phyloP scores from a whole-genome alignment of 208 protist genomes.

The Blechomonas ayalai region DNA sequence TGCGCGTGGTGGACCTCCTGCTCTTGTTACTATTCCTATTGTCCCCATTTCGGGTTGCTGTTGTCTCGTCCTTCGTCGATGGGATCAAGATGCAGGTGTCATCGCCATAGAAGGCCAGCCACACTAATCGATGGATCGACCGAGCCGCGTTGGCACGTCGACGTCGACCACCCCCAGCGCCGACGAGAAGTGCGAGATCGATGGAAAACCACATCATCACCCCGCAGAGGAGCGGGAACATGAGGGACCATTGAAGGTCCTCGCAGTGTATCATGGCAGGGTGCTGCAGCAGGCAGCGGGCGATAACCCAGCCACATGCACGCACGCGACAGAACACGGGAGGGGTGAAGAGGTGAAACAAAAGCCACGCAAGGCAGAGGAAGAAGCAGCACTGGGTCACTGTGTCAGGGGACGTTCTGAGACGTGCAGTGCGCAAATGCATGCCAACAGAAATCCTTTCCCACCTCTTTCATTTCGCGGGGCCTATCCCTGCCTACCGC shows the following conservation, averaged over 20 bases:
- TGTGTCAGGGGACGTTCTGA: not conserved
- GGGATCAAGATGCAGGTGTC: too few species aligned
- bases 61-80: too few species aligned
- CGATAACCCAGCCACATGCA: too few species aligned
- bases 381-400: slow-evolving; percentile 4
- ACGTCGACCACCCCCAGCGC: slow-evolving; percentile 36
- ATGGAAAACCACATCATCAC: slow-evolving; percentile 68
- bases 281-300: too few species aligned
- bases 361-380: not conserved
- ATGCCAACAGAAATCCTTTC: not conserved
- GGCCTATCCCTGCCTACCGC: not conserved
- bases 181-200: slow-evolving; percentile 51
- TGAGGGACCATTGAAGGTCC: slow-evolving; percentile 20
- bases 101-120: too few species aligned
- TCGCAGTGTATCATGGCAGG: slow-evolving; percentile 21
- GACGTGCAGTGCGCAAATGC: not conserved
- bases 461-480: not conserved
- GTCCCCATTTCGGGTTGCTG: too few species aligned
- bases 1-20: too few species aligned
- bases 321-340: too few species aligned
- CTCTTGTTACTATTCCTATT: too few species aligned
- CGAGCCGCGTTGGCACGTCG: slow-evolving; percentile 31
- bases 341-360: not conserved
- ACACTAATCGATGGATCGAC: too few species aligned
- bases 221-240: slow-evolving; percentile 35